Evolutionary conservation across 1,284 basidiomycete species (phyloP), one percentile per base, ranked within the genome.

Genomic region (Cutaneotrichosporon sp.): DNA sequence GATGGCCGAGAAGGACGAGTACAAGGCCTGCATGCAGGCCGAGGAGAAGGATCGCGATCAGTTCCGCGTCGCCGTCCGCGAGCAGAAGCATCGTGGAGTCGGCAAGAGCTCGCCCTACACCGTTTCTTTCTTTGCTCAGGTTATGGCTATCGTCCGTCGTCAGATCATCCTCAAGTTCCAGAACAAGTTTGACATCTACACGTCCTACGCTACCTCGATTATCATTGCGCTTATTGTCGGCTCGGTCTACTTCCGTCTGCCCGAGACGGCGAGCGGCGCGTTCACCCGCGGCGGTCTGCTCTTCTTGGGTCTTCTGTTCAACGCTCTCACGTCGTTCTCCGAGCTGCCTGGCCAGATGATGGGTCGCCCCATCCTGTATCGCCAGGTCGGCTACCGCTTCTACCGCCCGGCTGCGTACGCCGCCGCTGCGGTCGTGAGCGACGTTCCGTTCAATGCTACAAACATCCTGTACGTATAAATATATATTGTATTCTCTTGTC

Each of bases 271-370:
- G 9, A 85, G 85, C 42, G 92, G 92, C 46, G 90, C 89, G 0
- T 96, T 96, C 81, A 92, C 91, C 22, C 86, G 92, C 68, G 92
- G 91, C 34, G 87, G 90, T 80, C 87, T 91, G 51, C 87, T 95
- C 61, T 94, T 94, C 79, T 77, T 84, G 58, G 87, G 87, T 57
- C 81, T 93, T 65, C 80, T 94, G 34, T 89, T 89, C 32, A 89
- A 87, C 61, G 74, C 77, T 52, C 71, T 79, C 21, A 79, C 77
- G 5, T 76, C 77, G 26, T 79, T 79, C 77, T 86, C 87, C 62
- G 89, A 91, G 80, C 67, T 81, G 83, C 87, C 73, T 18, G 76
- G 71, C 64, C 71, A 68, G 63, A 73, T 70, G 81, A 89, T 91
- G 66, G 90, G 90, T 53, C 87, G 91, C 9, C 88, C 90, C 0